Evolutionary conservation across 1,139 yeast species (phyloP).

Genomic region (Candida sp.): DNA sequence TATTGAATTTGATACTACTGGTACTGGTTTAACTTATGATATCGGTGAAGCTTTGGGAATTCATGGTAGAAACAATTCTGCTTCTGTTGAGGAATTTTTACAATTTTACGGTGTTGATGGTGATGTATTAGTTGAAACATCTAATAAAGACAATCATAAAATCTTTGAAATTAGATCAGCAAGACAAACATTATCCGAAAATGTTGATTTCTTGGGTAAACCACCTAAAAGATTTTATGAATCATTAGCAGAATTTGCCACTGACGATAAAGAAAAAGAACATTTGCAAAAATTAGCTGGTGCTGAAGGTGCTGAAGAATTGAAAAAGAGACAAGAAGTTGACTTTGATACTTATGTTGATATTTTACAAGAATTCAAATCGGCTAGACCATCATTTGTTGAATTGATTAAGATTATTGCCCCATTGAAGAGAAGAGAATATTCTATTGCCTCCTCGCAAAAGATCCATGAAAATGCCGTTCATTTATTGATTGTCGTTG

Average conservation of each 20-base stretch:
- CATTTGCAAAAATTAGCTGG: conserved; percentile 62
- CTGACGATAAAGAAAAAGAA: conserved; percentile 64
- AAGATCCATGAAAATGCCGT: conserved; percentile 87
- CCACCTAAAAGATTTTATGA: conserved; percentile 97
- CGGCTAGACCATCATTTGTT: conserved; percentile 77
- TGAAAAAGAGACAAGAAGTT: conserved; percentile 83
- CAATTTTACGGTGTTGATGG: conserved; percentile 68
- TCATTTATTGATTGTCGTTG: conserved; percentile 90
- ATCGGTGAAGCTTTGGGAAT: conserved; percentile 98
- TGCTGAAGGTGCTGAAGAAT: conserved; percentile 81
- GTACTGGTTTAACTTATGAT: conserved; percentile 87
- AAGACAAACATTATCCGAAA: conserved; percentile 75
- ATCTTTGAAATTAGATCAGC: conserved; percentile 73
- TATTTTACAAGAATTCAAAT: conserved; percentile 71
- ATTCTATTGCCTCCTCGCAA: conserved; percentile 98
- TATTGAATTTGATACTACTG: conserved; percentile 87
- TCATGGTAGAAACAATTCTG: conserved; percentile 80
- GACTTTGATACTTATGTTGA: conserved; percentile 83
- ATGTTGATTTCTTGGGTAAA: conserved; percentile 86
- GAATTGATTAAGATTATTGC: conserved; percentile 73
- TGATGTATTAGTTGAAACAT: conserved; percentile 64
- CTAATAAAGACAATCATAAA: conserved; percentile 62
- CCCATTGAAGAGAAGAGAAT: conserved; percentile 95
- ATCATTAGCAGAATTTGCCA: conserved; percentile 69
- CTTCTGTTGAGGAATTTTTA: conserved; percentile 67